phyloP scores from a whole-genome alignment of 805 yeast species.

The Teunomyces tritomae region DNA sequence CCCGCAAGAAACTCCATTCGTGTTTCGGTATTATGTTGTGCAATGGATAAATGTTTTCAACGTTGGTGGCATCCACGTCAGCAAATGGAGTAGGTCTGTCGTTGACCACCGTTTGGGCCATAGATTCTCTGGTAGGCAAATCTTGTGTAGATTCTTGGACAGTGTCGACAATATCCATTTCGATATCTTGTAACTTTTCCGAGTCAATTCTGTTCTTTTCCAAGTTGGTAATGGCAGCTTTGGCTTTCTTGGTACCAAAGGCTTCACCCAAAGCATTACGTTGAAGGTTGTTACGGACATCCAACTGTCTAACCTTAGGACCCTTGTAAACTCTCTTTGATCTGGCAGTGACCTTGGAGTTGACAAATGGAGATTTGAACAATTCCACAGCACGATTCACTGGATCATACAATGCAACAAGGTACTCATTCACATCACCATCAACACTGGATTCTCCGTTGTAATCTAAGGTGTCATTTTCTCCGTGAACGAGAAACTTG shows the following conservation, averaged over 20 bases:
- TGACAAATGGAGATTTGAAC: slow-evolving; percentile 58
- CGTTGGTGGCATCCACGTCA: slow-evolving; percentile 74
- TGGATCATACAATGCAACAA: slow-evolving; percentile 77
- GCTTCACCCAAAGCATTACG: slow-evolving; percentile 90
- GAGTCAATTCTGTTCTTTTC: slow-evolving; percentile 87
- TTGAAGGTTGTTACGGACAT: slow-evolving; percentile 51
- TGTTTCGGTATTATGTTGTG: slow-evolving; percentile 63
- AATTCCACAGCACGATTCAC: slow-evolving; percentile 61
- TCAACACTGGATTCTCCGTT: slow-evolving; percentile 49
- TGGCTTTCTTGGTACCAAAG: slow-evolving; percentile 96
- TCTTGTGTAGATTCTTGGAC: slow-evolving; percentile 67
- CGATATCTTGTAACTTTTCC: slow-evolving; percentile 68
- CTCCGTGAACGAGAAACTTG: slow-evolving; percentile 70
- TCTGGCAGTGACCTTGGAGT: slow-evolving; percentile 61
- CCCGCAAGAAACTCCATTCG: slow-evolving; percentile 64
- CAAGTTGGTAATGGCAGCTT: slow-evolving; percentile 77
- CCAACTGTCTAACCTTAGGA: slow-evolving; percentile 61
- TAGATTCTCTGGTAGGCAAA: slow-evolving; percentile 68
- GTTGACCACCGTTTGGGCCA: slow-evolving; percentile 53
- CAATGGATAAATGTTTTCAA: slow-evolving; percentile 79
- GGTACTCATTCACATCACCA: slow-evolving; percentile 49
- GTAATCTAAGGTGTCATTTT: slow-evolving; percentile 68
- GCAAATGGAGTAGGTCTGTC: slow-evolving; percentile 85
- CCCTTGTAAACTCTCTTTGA: slow-evolving; percentile 55
- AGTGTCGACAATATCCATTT: slow-evolving; percentile 77